These are phyloP conservation scores for Amanita subjunquillea DNA, from an alignment of 768 basidiomycete genomes.

Conservation along the genomic window DNA sequence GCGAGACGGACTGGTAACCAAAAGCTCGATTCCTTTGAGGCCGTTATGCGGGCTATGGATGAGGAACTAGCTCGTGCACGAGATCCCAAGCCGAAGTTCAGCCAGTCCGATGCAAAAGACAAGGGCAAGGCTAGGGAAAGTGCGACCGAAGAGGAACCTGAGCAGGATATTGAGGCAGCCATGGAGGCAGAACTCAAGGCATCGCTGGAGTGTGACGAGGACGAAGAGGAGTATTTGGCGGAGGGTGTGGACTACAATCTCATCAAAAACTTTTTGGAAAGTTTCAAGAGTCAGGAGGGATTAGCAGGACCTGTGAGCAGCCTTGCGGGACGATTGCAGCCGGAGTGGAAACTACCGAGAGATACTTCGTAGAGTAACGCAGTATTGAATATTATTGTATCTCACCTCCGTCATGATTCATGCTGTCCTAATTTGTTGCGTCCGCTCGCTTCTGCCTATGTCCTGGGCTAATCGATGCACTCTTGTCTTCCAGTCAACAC, in stretches of 20 bases:
- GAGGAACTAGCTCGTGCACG: constrained; percentile 53
- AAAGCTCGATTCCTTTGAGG: constrained; percentile 85
- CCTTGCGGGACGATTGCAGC: constrained; percentile 74
- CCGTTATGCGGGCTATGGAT: constrained; percentile 96
- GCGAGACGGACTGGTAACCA: constrained; percentile 43
- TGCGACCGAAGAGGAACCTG: constrained; percentile 23
- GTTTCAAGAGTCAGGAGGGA: constrained; percentile 88
- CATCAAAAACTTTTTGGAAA: constrained; percentile 96
- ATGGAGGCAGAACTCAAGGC: constrained; percentile 85
- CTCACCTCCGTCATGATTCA: constrained; percentile 51
- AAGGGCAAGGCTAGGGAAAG: constrained; percentile 39
- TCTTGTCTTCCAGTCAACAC: constrained; percentile 65
- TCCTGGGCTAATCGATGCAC: background rate
- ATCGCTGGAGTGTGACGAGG: constrained; percentile 41
- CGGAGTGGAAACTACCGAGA: constrained; percentile 64
- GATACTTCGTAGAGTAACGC: constrained; percentile 34
- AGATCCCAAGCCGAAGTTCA: constrained; percentile 12
- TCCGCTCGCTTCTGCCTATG: constrained; percentile 11
- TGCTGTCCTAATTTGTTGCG: constrained; percentile 75
- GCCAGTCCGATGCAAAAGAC: constrained; percentile 12
- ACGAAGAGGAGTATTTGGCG: constrained; percentile 40
- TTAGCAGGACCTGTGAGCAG: constrained; percentile 87
- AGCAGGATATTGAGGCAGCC: constrained; percentile 63
- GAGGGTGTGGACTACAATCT: constrained; percentile 71
- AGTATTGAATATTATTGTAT: background rate